Evolutionary conservation across 1,139 yeast species (phyloP).

Genomic region (Cylindricascospora bacillispora): DNA sequence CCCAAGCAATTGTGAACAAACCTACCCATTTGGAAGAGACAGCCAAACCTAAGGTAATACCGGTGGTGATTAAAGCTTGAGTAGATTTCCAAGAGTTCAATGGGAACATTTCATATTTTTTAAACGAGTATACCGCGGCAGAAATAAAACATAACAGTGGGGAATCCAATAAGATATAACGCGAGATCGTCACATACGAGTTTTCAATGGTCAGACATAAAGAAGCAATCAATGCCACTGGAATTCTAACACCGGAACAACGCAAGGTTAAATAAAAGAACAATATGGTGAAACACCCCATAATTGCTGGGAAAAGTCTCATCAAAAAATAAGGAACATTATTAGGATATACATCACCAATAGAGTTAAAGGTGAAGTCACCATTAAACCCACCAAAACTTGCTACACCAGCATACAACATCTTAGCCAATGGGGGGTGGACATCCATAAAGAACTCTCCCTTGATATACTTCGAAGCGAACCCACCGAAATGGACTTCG

Average conservation of each 20-base stretch:
- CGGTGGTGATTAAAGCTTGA: slow-evolving; percentile 58
- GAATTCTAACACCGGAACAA: slow-evolving; percentile 76
- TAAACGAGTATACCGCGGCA: slow-evolving; percentile 65
- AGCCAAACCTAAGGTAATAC: slow-evolving; percentile 78
- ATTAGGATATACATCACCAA: slow-evolving; percentile 53
- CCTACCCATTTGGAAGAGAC: slow-evolving; percentile 95
- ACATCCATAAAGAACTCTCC: slow-evolving; percentile 81
- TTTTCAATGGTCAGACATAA: slow-evolving; percentile 67
- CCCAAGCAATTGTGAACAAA: slow-evolving; percentile 85
- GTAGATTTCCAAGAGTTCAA: slow-evolving; percentile 66
- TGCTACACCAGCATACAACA: slow-evolving; percentile 72
- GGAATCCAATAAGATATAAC: slow-evolving; percentile 81
- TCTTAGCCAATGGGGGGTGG: slow-evolving; percentile 87
- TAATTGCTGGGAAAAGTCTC: slow-evolving; percentile 75
- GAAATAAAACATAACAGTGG: slow-evolving; percentile 90
- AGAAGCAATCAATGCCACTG: slow-evolving; percentile 56
- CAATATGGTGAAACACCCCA: slow-evolving; percentile 72
- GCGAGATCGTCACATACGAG: slow-evolving; percentile 75
- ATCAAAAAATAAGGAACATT: slow-evolving; percentile 62
- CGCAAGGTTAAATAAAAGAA: slow-evolving; percentile 72
- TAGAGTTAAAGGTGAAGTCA: slow-evolving; percentile 55
- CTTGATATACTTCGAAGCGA: slow-evolving; percentile 59
- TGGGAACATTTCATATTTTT: slow-evolving; percentile 65
- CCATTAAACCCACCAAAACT: slow-evolving; percentile 67
- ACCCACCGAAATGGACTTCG: slow-evolving; percentile 79